Percentiles rank a stretch among this genome's conserved stretches.
Conservation (phyloP, 169 alveolate species). For the Toxoplasma gondii region DNA sequence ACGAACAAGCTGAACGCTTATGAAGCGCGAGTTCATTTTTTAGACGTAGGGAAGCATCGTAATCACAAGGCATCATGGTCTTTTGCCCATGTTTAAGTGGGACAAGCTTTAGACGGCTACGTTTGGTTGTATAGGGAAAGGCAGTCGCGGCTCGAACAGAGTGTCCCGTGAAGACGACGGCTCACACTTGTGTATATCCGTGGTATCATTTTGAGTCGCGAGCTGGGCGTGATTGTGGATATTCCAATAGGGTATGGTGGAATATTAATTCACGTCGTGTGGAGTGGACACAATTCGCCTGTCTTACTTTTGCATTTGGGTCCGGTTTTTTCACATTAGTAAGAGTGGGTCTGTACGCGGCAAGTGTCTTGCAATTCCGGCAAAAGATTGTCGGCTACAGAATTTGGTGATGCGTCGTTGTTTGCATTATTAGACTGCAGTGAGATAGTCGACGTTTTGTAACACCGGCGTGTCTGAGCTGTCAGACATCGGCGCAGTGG, state of each 20-base stretch:
- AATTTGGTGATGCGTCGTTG: neutral
- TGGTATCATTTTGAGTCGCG: neutral
- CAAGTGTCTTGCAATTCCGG: neutral
- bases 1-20: too few species aligned
- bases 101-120: too few species aligned
- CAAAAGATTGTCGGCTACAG: neutral
- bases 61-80: too few species aligned
- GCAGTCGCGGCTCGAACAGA: too few species aligned
- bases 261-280: neutral
- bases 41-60: too few species aligned
- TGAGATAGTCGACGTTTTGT: neutral
- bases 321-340: neutral
- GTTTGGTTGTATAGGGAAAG: too few species aligned
- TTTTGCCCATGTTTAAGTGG: too few species aligned
- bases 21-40: too few species aligned
- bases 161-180: too few species aligned
- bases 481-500: neutral
- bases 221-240: neutral
- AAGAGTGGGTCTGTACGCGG: neutral
- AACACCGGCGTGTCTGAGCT: neutral
- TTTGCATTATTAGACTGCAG: neutral
- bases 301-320: neutral
- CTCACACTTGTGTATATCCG: too few species aligned
- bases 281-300: neutral
- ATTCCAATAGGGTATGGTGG: neutral